Conservation (phyloP, 495 filamentous ascomycete species). For the Parathielavia appendiculata region DNA sequence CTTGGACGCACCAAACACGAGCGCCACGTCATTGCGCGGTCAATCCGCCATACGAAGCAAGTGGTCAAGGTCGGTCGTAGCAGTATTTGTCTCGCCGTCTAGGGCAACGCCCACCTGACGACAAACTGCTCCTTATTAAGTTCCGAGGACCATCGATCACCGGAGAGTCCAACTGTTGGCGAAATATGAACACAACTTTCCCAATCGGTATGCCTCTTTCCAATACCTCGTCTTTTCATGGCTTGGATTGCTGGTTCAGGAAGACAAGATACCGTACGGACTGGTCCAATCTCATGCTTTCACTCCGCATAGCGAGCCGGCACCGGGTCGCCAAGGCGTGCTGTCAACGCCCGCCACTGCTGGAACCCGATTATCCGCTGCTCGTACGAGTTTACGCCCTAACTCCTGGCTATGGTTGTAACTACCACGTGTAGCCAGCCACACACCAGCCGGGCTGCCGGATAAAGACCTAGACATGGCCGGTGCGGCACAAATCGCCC, state of each 20-base stretch:
- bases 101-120: too few species aligned
- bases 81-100: too few species aligned
- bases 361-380: not conserved
- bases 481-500: slow-evolving; percentile 3
- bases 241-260: not conserved
- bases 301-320: not conserved
- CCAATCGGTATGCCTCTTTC: not conserved
- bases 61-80: too few species aligned
- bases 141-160: too few species aligned
- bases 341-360: not conserved
- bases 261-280: not conserved
- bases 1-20: too few species aligned
- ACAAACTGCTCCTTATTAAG: too few species aligned
- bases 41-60: too few species aligned
- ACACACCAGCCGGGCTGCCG: not conserved
- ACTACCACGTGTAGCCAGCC: not conserved
- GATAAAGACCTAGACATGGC: not conserved
- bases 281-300: too few species aligned
- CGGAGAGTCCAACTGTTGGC: not conserved
- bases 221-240: not conserved
- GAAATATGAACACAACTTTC: not conserved
- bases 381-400: too few species aligned
- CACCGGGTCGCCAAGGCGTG: slow-evolving; percentile 1
- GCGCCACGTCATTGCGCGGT: too few species aligned
- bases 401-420: not conserved